Conservation (phyloP, 2,329 filamentous ascomycete species). For the Metarhizium rileyi region DNA sequence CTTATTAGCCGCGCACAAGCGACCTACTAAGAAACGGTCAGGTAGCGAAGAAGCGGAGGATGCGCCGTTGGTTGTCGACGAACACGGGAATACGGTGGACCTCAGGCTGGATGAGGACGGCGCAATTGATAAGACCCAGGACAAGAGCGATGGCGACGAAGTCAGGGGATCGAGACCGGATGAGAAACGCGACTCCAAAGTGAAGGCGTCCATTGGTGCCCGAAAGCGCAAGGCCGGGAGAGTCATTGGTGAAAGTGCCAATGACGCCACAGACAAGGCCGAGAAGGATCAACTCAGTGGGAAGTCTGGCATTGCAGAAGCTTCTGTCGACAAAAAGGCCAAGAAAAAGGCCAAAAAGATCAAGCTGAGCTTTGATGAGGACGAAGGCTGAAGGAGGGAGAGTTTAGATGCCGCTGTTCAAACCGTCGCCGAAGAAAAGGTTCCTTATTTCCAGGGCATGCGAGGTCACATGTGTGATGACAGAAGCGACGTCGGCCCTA, state of each 20-base stretch:
- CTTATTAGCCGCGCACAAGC: constrained; percentile 37
- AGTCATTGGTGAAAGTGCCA: constrained; percentile 24
- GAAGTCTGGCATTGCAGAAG: constrained; percentile 8
- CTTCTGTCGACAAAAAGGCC: constrained; percentile 21
- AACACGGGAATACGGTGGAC: constrained; percentile 54
- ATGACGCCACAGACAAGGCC: constrained; percentile 13
- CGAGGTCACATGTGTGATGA: not conserved
- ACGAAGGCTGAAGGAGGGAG: constrained; percentile 32
- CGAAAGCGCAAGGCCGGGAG: constrained; percentile 45
- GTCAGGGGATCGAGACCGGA: constrained; percentile 22
- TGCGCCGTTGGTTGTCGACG: constrained; percentile 64
- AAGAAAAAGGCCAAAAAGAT: constrained; percentile 55
- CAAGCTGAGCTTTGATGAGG: constrained; percentile 58
- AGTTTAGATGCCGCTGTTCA: not conserved
- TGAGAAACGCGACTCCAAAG: constrained; percentile 17
- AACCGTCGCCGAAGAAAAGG: constrained; percentile 8
- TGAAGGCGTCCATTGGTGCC: constrained; percentile 22
- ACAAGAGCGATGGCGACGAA: constrained; percentile 13
- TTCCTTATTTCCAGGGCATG: not conserved
- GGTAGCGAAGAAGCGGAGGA: constrained; percentile 67
- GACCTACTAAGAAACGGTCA: constrained; percentile 44
- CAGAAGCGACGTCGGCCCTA: not conserved
- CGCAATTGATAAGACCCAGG: constrained; percentile 23
- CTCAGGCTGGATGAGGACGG: constrained; percentile 35
- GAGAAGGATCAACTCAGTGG: constrained; percentile 8